Base-by-base conservation (phyloP, 176 grass and related monocot genomes). In the Zea mays region DNA sequence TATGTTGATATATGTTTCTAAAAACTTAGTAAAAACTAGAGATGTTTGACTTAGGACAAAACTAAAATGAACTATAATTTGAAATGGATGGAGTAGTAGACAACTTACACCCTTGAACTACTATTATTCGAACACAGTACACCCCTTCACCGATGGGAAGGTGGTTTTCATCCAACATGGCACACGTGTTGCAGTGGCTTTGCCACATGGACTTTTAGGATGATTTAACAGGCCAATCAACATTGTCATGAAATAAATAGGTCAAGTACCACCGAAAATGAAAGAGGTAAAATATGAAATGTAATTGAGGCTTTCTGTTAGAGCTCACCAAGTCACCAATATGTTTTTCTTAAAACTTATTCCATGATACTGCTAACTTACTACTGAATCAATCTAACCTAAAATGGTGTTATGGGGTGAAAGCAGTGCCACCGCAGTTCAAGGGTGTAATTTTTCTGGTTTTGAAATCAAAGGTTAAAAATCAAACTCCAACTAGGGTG, bases 11-110 rank as follows among this genome's bases (percentile, higher is more conserved):
- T 20, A 20, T 57, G 54, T 20, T 57, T 57, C n/a, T 9, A 20
- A 57, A 54, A 56, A 56, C 52, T 56, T 56, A 19, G 7, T 56
- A 6, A 19, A 57, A 52, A 57, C 3, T 7, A 19, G 54, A 57
- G 16, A 55, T 55, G 52, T 55, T 55, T 55, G 16, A 55, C 52
- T n/a, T 55, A 52, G 2, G 52, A 19, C 6, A 55, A 55, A 52
- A 55, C 52, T 55, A 55, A n/a, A 55, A 55, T 54, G 51, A 54
- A 54, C 16, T 54, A n/a, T 55, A 55, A 55, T 55, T n/a, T 55
- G 16, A 55, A 55, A 55, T 55, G 17, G 51, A 54, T 54, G 51
- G 51, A 17, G 5, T 21, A 58, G 19, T 21, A 58, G 7, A 58
- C 55, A 58, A 1, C 55, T 58, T 58, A 58, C 55, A 58, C 55